Base-by-base conservation (phyloP, 1,284 basidiomycete genomes). In the Hypsizygus ulmarius region DNA sequence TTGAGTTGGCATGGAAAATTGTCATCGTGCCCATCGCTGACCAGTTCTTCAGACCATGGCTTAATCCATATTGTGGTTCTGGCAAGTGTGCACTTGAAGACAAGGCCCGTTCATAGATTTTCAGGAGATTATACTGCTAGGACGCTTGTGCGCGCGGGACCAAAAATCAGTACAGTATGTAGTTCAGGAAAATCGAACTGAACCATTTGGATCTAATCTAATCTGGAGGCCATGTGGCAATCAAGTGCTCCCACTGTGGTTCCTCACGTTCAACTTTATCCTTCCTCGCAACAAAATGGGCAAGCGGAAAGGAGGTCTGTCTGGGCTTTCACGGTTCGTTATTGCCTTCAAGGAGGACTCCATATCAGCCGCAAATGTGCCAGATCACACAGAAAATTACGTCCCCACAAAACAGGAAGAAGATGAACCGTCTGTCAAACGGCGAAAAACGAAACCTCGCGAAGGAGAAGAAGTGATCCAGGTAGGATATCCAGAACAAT, bases 291-390 rank as follows among this genome's bases (percentile, higher is more conserved):
- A 7, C n/a, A 32, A 16, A 12, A 71, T 71, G 70, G 64, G 68
- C 50, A 75, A 71, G 50, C 68, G 71, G 38, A 71, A 71, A 57
- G 64, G 63, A 16, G 59, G 57, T 14, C 51, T 83, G 15, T 63
- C 69, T 40, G 78, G 79, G 10, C 64, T 83, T 3, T 74, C 80
- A 40, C 69, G 63, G 49, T 81, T 81, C 54, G 68, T 76, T 19
- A 61, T 70, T 49, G 70, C 69, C 11, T 73, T 77, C 50, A 64
- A 65, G 44, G 54, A 56, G 29, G 41, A 39, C 39, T 38, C 14
- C n/a, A 12, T 19, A 19, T 54, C 43, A 49, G 52, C 47, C 39
- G 47, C 43, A 39, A 29, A 32, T 30, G 40, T 16, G 38, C 27
- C 34, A 30, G 48, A 55, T 30, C 5, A 27, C 16, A 39, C 47